Evolutionary conservation across 192 early-diverging fungal species (phyloP).

Genomic region (Dimargaris cristalligena): DNA sequence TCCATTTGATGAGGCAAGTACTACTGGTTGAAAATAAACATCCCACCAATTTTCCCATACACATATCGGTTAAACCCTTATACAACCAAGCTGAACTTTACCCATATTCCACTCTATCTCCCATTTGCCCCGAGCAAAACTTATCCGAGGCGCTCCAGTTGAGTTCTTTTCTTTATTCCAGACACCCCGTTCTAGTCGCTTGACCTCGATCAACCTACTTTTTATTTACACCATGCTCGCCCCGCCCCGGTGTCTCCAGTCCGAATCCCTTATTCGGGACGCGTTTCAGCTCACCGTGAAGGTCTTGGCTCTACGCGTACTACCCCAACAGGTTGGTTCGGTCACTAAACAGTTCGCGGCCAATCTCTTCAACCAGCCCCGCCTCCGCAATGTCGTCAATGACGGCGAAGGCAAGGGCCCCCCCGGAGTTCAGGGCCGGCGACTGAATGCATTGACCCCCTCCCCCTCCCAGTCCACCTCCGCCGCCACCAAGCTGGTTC

Average conservation of each 20-base stretch:
- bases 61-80: too few relatives aligned
- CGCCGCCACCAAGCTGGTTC: conserved; percentile 21
- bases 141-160: too few relatives aligned
- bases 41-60: too few relatives aligned
- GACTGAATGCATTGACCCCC: not conserved
- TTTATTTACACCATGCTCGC: conserved; percentile 19
- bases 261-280: conserved; percentile 44
- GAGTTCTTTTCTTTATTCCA: too few relatives aligned
- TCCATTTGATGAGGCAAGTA: too few relatives aligned
- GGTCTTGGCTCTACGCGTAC: conserved; percentile 50
- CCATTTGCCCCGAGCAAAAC: too few relatives aligned
- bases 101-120: too few relatives aligned
- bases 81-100: too few relatives aligned
- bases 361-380: conserved; percentile 43
- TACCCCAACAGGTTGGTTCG: conserved; percentile 31
- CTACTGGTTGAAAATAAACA: too few relatives aligned
- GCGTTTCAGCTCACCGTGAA: conserved; percentile 41
- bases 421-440: too few relatives aligned
- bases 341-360: conserved; percentile 26
- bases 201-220: too few relatives aligned
- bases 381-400: conserved; percentile 47
- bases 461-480: not conserved
- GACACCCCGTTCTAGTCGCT: too few relatives aligned
- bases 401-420: conserved; percentile 23
- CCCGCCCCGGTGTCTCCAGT: conserved; percentile 48